A percentile compares a stretch with the other conserved stretches of the same genome.
Evolutionary conservation across 371 early-diverging fungal genomes (phyloP).

Genomic region (Blastocladiella emersonii): DNA sequence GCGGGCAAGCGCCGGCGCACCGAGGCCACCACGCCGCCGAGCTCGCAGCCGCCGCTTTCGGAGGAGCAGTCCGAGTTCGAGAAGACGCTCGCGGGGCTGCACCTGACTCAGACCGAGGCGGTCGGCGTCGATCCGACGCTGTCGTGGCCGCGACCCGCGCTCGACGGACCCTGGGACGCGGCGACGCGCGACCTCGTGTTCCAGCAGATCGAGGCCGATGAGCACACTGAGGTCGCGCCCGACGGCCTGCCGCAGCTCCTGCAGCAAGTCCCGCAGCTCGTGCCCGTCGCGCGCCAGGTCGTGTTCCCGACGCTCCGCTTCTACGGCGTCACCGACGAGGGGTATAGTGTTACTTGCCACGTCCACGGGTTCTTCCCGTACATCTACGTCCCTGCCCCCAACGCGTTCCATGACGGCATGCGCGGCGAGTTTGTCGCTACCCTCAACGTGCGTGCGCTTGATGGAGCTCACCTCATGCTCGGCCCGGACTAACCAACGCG

Average conservation of each 20-base stretch:
- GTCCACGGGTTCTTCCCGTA: constrained; percentile 89
- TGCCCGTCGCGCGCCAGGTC: constrained; percentile 15
- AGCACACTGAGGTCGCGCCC: constrained; percentile 27
- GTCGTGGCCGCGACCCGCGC: constrained; percentile 5
- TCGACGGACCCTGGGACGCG: not conserved
- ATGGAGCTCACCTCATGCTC: no score
- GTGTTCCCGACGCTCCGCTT: constrained; percentile 54
- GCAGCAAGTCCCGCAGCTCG: constrained; percentile 4
- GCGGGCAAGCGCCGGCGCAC: not conserved
- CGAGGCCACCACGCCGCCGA: not conserved
- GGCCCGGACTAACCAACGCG: no score
- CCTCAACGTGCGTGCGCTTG: constrained; percentile 48
- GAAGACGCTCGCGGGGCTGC: not conserved
- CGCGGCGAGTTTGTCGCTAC: constrained; percentile 36
- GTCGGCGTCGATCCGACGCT: constrained; percentile 2
- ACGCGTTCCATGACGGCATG: constrained; percentile 49
- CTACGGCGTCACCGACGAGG: constrained; percentile 76
- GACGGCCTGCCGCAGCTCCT: constrained; percentile 12
- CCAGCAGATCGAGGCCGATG: constrained; percentile 89
- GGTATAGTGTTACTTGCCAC: constrained; percentile 80
- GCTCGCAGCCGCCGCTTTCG: not conserved
- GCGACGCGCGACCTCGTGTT: constrained; percentile 41
- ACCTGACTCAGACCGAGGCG: not conserved
- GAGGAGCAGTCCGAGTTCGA: not conserved
- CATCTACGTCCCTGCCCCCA: constrained; percentile 87